These are phyloP conservation scores for Raddia distichophylla DNA, from an alignment of 176 grass and related monocot genomes.

Conservation along the genomic window DNA sequence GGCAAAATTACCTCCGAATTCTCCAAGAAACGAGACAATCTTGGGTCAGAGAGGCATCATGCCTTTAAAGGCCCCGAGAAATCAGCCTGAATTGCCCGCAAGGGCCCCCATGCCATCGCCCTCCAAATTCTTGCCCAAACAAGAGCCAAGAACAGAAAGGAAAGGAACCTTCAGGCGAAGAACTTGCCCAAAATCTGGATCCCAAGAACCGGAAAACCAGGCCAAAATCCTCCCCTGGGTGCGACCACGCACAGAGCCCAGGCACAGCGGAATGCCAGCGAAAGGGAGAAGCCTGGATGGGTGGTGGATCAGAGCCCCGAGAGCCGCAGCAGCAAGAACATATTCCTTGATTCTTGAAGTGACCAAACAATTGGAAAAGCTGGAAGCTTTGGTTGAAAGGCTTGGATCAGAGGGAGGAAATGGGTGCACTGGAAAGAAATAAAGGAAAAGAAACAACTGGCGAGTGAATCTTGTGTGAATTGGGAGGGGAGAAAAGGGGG, in stretches of 20 bases:
- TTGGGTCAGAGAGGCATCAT: conserved; percentile 41
- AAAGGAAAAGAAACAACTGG: conserved; percentile 38
- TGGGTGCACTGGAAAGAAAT: conserved; percentile 39
- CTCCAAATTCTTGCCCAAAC: conserved; percentile 37
- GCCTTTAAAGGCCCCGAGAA: conserved; percentile 35
- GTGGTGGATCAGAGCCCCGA: conserved; percentile 41
- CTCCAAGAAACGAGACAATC: conserved; percentile 22
- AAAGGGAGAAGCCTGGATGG: conserved; percentile 10
- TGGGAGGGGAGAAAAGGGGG: conserved; percentile 40
- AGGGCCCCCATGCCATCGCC: conserved; percentile 35
- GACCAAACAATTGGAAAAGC: conserved; percentile 57
- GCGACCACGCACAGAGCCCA: conserved; percentile 27
- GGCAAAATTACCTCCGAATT: conserved; percentile 31
- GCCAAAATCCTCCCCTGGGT: conserved; percentile 35
- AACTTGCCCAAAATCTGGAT: conserved; percentile 34
- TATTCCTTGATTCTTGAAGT: conserved; percentile 65
- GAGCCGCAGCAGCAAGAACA: conserved; percentile 46
- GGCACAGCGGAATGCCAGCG: conserved; percentile 43
- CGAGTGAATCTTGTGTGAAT: conserved; percentile 60
- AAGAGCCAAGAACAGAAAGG: conserved; percentile 29
- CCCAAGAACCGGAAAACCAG: conserved; percentile 27
- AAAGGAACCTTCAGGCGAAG: conserved; percentile 28
- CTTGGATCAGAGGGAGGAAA: conserved; percentile 56
- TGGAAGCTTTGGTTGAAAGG: conserved; percentile 54
- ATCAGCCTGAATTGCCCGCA: conserved; percentile 45